Evolutionary conservation across 345 rosid species (phyloP).

Genomic region (Eutrema yunnanense): DNA sequence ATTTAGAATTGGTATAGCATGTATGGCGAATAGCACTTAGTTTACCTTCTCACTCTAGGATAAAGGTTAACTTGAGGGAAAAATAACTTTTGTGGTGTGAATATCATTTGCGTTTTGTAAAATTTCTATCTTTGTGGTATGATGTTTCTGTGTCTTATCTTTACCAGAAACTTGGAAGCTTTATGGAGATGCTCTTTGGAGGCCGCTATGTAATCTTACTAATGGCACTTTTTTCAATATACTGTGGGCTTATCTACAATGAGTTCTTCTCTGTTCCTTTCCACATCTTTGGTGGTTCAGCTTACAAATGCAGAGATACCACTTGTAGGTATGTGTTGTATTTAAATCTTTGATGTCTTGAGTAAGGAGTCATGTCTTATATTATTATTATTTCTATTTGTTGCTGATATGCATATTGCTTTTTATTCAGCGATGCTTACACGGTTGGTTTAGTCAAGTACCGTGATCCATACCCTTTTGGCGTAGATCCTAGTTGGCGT

Average conservation of each 20-base stretch:
- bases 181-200: slow-evolving; percentile 97
- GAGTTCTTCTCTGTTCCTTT: slow-evolving; percentile 96
- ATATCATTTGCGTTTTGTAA: background rate
- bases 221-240: slow-evolving; percentile 90
- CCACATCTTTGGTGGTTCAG: slow-evolving; percentile 91
- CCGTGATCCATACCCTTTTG: slow-evolving; percentile 86
- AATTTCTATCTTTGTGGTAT: background rate
- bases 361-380: background rate
- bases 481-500: slow-evolving; percentile 99
- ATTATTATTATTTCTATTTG: background rate
- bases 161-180: slow-evolving; percentile 95
- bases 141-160: slow-evolving; percentile 1
- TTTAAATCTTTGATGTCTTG: background rate
- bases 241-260: slow-evolving; percentile 96
- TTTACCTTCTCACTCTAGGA: background rate
- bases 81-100: background rate
- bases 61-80: background rate
- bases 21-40: background rate
- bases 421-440: slow-evolving; percentile 61
- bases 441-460: slow-evolving; percentile 72
- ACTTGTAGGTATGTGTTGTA: slow-evolving; percentile 59
- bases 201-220: slow-evolving; percentile 90
- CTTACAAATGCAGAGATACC: slow-evolving; percentile 82
- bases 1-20: background rate
- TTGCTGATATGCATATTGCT: slow-evolving; percentile 14